A percentile compares a stretch with the other conserved stretches of the same genome.
Evolutionary conservation across 352 stramenopile species (phyloP).

Genomic region (Phytophthora ramorum): DNA sequence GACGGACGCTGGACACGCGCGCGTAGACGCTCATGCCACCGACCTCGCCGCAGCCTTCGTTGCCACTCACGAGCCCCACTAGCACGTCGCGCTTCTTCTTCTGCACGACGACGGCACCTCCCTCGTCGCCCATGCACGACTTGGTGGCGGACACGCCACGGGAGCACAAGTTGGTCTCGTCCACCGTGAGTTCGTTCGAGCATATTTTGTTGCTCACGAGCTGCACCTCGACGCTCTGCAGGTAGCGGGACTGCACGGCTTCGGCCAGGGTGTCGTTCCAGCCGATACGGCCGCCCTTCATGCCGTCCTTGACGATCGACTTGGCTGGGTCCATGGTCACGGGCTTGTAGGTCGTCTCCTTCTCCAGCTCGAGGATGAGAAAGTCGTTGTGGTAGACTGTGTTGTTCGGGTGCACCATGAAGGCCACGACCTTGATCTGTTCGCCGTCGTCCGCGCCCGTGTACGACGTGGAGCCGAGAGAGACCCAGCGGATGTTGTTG

Average conservation of each 20-base stretch:
- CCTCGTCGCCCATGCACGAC: slow-evolving; percentile 70
- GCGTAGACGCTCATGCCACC: slow-evolving; percentile 64
- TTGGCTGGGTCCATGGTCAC: slow-evolving; percentile 41
- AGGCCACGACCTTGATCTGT: slow-evolving; percentile 52
- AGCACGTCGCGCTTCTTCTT: slow-evolving; percentile 39
- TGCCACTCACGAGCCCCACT: slow-evolving; percentile 64
- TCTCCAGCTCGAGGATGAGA: slow-evolving; percentile 56
- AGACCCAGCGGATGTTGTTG: slow-evolving; percentile 55
- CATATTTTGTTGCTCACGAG: slow-evolving; percentile 51
- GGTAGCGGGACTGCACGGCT: slow-evolving; percentile 43
- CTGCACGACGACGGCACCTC: slow-evolving; percentile 51
- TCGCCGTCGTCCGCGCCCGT: slow-evolving; percentile 48
- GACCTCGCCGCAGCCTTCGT: slow-evolving; percentile 47
- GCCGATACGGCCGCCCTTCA: slow-evolving; percentile 42
- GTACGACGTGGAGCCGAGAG: slow-evolving; percentile 54
- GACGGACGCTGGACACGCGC: slow-evolving; percentile 49
- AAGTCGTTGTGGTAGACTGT: slow-evolving; percentile 52
- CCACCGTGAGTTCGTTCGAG: slow-evolving; percentile 32
- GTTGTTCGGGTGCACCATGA: slow-evolving; percentile 51
- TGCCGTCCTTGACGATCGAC: slow-evolving; percentile 40
- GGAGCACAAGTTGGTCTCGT: slow-evolving; percentile 61
- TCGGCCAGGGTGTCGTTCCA: slow-evolving; percentile 49
- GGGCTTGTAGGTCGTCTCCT: slow-evolving; percentile 36
- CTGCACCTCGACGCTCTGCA: slow-evolving; percentile 54
- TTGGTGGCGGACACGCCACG: slow-evolving; percentile 45